These are phyloP conservation scores for Botrytis aclada DNA, from an alignment of 2,329 filamentous ascomycete genomes.

Conservation along the genomic window DNA sequence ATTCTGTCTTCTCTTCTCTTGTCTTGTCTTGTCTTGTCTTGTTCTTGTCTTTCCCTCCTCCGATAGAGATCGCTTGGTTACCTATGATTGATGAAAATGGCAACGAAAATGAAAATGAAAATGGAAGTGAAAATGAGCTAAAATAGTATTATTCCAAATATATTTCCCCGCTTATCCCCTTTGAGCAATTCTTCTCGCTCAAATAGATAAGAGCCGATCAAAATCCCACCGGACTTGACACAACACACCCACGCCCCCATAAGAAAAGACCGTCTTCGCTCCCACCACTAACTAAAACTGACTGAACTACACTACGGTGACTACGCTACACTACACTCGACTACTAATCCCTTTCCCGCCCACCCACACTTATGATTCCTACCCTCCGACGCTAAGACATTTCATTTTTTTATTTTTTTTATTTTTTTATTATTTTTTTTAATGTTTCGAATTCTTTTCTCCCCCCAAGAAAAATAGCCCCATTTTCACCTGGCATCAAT, in stretches of 20 bases:
- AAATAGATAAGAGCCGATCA: background rate
- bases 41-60: background rate
- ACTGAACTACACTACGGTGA: background rate
- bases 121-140: background rate
- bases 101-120: background rate
- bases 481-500: background rate
- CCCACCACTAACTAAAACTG: background rate
- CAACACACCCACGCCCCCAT: conserved; percentile 2
- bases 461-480: background rate
- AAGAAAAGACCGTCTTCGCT: no score
- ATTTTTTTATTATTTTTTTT: background rate
- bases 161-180: background rate
- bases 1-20: no score
- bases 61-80: background rate
- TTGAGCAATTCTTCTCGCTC: background rate
- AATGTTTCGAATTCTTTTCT: background rate
- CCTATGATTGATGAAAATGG: background rate
- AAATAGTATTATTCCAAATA: background rate
- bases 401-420: no score
- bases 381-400: background rate
- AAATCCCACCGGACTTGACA: background rate
- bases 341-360: background rate
- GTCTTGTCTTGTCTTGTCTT: no score
- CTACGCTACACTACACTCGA: no score
- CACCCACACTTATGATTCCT: background rate